Evolutionary conservation across 768 basidiomycete genomes (phyloP), one percentile per base, ranked within the genome.

Genomic region (Termitomyces sp.): DNA sequence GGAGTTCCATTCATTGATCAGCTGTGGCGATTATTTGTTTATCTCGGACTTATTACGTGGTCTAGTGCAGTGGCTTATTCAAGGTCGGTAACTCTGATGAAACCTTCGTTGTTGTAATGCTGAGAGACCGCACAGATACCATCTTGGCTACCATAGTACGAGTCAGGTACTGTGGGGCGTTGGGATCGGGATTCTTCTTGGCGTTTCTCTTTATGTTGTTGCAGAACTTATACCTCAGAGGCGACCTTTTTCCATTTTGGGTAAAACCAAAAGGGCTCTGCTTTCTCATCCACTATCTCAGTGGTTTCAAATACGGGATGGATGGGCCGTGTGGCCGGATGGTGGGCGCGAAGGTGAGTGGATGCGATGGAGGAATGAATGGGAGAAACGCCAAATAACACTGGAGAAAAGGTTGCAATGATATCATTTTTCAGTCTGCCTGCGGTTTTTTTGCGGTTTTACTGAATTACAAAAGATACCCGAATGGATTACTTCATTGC

Each of bases 291-390:
- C 83, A 5, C 33, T 90, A 20, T 78, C 77, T 5, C 72, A 68
- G 0, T 93, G 88, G 88, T 67, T 89, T 35, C 80, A 84, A 49
- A 72, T 94, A 44, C 79, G 89, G 49, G 91, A 94, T 65, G 89
- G 92, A 6, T 94, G 92, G 92, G 80, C 76, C 11, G 74, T 92
- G 1, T 94, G 89, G 87, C 63, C 74, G 3, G 91, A 94, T 67
- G 87, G 86, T n/a, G 91, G 91, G 3, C 77, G 80, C 26, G 88
- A 88, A 67, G 72, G 65, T 22, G 89, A 90, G 60, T 94, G 89
- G 87, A 65, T 69, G 57, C 68, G 70, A 28, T 94, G 91, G 91
- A 79, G 79, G 60, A 62, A 63, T 18, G 74, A 77, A 63, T 88
- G 86, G 80, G 80, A 84, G 44, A 74, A 67, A 55, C 65, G 67